Base-by-base conservation (phyloP, 2,329 filamentous ascomycete species). In the Seiridium unicorne region DNA sequence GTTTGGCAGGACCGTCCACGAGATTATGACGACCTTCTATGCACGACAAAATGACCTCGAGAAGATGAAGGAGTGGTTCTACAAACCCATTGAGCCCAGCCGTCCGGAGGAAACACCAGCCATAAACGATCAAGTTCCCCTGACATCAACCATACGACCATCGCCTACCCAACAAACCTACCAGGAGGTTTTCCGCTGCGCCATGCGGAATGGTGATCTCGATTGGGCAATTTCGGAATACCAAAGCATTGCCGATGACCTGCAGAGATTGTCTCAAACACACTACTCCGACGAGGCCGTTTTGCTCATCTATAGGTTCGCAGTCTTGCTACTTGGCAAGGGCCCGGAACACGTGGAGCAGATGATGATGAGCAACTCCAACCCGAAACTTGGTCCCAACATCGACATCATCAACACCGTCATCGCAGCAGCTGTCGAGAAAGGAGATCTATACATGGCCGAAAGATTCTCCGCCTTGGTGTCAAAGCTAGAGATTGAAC, bases 321-420 rank as follows among this genome's bases (percentile, higher is more conserved):
- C 91, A 36, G 87, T 90, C 10, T 82, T 89, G 6, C 84, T 87
- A 8, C 73, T 83, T 58, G 90, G 88, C 26, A 90, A 89, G 69
- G 86, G 87, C 1, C 84, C 90, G 1, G 86, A 92, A 72, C 87
- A 92, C 70, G 81, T 93, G 61, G 83, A 86, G 59, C 84, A 87
- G 64, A 92, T 93, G 85, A 84, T 95, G 44, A 76, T 80, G 54
- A 82, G 79, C 62, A 68, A 77, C 57, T 72, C 80, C 62, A 73
- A 81, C 60, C 71, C 79, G 59, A 75, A 77, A 13, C 65, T 82
- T 3, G 73, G 78, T 5, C 86, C 92, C 0, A 88, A 91, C 58
- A 87, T 87, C 5, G 76, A 82, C 3, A 92, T 90, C 5, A 87
- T 98, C 67, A 96, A 98, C 69, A 77, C 80, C 5, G 81, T 98